Evolutionary conservation across 495 filamentous ascomycete species (phyloP), one percentile per base, ranked within the genome.

Genomic region (Podospora bellae-mahoneyi): DNA sequence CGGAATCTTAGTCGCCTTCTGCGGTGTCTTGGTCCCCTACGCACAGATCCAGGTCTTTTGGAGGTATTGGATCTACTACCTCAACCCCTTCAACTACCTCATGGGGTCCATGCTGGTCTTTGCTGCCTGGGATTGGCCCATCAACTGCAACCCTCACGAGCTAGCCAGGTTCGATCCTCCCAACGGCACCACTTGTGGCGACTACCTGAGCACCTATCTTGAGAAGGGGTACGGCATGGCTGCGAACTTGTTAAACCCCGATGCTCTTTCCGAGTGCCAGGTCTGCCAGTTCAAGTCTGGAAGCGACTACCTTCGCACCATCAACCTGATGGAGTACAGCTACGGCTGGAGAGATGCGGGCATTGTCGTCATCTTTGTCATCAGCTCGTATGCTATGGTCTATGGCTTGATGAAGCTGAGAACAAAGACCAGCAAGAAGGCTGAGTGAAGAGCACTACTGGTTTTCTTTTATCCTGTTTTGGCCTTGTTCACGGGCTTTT

Each of bases 291-390:
- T 85, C 71, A 77, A 76, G 3, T 80, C 55, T 57, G 89, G 88
- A 0, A 81, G 85, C 69, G 79, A 85, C 57, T 92, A 85, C 68
- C 78, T 88, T 60, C 60, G 56, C 53, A 65, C 64, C 30, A 39
- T 79, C 1, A 76, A 78, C 23, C 60, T 75, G 9, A 66, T 70
- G 28, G 66, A 74, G 73, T 85, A 82, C 74, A 61, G 73, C 64
- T 73, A 89, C 66, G 87, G 87, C 62, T 91, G 89, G 90, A 78
- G 86, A 39, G 77, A 89, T 72, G 87, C 85, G 66, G 88, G 82
- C 57, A 79, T 87, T 76, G 68, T 74, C 13, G 67, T 71, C 28
- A 70, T 76, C 23, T 81, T 79, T 60, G 75, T 73, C 13, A 26
- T 77, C 61, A 76, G 74, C 65, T 72, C 69, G 30, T 79, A 78